A percentile compares a stretch with the other conserved stretches of the same genome.
These are phyloP conservation scores for Shiraia sp. DNA, from an alignment of 2,329 filamentous ascomycete genomes.

Conservation along the genomic window DNA sequence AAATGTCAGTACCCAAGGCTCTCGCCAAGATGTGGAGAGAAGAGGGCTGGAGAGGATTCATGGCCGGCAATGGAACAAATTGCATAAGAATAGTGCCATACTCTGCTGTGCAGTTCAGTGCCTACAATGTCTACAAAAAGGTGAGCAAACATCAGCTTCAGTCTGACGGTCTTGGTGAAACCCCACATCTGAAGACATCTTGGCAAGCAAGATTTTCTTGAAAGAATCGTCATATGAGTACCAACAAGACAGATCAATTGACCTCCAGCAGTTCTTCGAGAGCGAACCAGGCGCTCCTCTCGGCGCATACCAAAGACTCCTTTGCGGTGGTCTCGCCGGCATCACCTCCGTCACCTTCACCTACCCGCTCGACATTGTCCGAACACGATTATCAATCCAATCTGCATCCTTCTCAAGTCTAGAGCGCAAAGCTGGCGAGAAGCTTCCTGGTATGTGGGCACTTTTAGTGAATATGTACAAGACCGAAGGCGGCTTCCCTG, in stretches of 20 bases:
- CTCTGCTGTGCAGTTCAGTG: slow-evolving; percentile 96
- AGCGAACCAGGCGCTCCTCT: slow-evolving; percentile 73
- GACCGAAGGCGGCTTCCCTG: slow-evolving; percentile 80
- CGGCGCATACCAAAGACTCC: slow-evolving; percentile 71
- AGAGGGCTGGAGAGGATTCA: slow-evolving; percentile 95
- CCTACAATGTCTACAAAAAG: slow-evolving; percentile 95
- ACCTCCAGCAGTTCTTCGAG: slow-evolving; percentile 70
- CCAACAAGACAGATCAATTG: slow-evolving; percentile 6
- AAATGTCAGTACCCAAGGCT: slow-evolving; percentile 85
- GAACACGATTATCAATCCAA: slow-evolving; percentile 93
- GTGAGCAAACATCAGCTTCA: slow-evolving; percentile 56
- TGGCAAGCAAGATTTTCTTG: background rate
- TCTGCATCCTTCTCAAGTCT: slow-evolving; percentile 91
- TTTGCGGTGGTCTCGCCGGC: slow-evolving; percentile 90
- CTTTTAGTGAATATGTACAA: slow-evolving; percentile 85
- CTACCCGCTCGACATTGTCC: slow-evolving; percentile 96
- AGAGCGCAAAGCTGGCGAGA: slow-evolving; percentile 49
- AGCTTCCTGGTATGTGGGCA: slow-evolving; percentile 89
- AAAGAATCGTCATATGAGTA: background rate
- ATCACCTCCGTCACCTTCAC: slow-evolving; percentile 95
- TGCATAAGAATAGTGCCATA: slow-evolving; percentile 98
- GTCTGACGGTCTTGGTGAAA: too few species aligned
- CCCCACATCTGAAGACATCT: too few species aligned
- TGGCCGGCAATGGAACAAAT: slow-evolving; percentile 97
- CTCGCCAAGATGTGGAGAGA: slow-evolving; percentile 95